A percentile compares a stretch with the other conserved stretches of the same genome.
These are phyloP conservation scores for Saccharomyces mikatae DNA, from an alignment of 805 yeast genomes.

Conservation along the genomic window DNA sequence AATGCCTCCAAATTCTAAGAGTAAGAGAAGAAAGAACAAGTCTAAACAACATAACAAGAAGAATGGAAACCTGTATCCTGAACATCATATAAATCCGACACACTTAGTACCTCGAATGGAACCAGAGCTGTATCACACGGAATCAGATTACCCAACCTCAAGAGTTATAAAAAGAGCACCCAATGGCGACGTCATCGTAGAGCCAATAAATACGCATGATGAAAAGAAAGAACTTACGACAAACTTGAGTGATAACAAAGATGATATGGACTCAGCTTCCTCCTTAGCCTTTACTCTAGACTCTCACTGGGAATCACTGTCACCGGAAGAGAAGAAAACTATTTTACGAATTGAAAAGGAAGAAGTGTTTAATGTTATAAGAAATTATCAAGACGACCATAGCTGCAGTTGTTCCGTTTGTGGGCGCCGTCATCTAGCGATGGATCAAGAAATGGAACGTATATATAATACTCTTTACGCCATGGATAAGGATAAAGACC, in stretches of 20 bases:
- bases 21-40: slow-evolving; percentile 24
- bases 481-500: slow-evolving; percentile 33
- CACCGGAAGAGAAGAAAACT: slow-evolving; percentile 49
- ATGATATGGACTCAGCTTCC: slow-evolving; percentile 7
- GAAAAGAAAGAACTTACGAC: slow-evolving; percentile 1
- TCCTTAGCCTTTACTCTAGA: slow-evolving; percentile 24
- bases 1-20: slow-evolving; percentile 25
- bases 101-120: slow-evolving; percentile 16
- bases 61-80: background rate
- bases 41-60: slow-evolving; percentile 14
- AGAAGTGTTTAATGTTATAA: slow-evolving; percentile 57
- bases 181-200: slow-evolving; percentile 72
- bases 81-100: background rate
- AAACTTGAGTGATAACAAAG: background rate
- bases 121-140: slow-evolving; percentile 46
- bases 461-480: slow-evolving; percentile 64
- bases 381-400: slow-evolving; percentile 42
- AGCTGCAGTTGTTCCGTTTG: slow-evolving; percentile 68
- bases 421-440: slow-evolving; percentile 60
- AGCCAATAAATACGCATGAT: slow-evolving; percentile 28
- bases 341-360: slow-evolving; percentile 61
- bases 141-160: slow-evolving; percentile 62
- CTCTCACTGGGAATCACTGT: slow-evolving; percentile 55
- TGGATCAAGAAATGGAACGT: slow-evolving; percentile 69
- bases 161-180: slow-evolving; percentile 61